Evolutionary conservation across 176 grass and related monocot species (phyloP).

Genomic region (sorghum (Sorghum bicolor)): Sorghum_bicolor_NCBIv3 NC_012873.2:56743001-56743500

Average conservation of each 20-base stretch:
- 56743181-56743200: conserved; percentile 39
- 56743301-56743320: background rate
- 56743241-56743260: background rate
- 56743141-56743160: conserved; percentile 30
- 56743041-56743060: background rate
- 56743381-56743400: background rate
- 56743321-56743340: background rate
- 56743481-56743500: conserved; percentile 27
- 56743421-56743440: background rate
- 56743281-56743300: background rate
- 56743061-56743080: background rate
- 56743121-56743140: conserved; percentile 34
- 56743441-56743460: conserved; percentile 2
- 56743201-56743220: background rate
- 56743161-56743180: conserved; percentile 6
- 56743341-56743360: conserved; percentile 8
- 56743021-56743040: too few relatives aligned
- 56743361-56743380: background rate
- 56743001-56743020: background rate
- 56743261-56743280: background rate
- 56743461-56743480: conserved; percentile 2
- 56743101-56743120: background rate
- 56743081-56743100: conserved; percentile 1
- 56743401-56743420: background rate
- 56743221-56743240: conserved; percentile 1